These are phyloP conservation scores for Fusarium sarcochroum DNA, from an alignment of 2,329 filamentous ascomycete species.

Conservation along the genomic window DNA sequence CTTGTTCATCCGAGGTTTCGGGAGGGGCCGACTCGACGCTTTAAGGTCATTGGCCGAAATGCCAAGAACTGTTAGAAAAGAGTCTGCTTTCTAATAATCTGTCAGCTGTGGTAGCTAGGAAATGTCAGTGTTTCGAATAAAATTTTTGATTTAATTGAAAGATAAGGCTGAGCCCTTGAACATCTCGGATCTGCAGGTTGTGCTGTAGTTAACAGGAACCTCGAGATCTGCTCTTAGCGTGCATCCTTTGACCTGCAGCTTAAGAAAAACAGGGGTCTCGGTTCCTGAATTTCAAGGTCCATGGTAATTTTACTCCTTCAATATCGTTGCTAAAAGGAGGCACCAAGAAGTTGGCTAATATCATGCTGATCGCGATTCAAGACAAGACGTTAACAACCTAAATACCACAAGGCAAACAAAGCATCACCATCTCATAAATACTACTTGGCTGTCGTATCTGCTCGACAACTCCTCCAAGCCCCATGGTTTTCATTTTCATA, in stretches of 20 bases:
- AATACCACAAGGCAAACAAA: background rate
- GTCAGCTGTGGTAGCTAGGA: background rate
- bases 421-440: background rate
- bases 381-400: background rate
- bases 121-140: slow-evolving; percentile 29
- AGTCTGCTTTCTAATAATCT: slow-evolving; percentile 3
- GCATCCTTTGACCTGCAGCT: background rate
- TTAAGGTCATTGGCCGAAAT: slow-evolving; percentile 28
- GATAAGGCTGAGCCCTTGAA: slow-evolving; percentile 22
- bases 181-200: background rate
- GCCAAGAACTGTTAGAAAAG: slow-evolving; percentile 15
- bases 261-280: background rate
- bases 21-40: slow-evolving; percentile 26
- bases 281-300: background rate
- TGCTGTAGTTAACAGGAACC: background rate
- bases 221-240: slow-evolving; percentile 9
- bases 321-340: too few species aligned
- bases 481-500: slow-evolving; percentile 2
- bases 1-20: slow-evolving; percentile 40
- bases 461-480: background rate
- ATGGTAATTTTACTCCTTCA: too few species aligned
- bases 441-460: background rate
- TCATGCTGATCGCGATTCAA: too few species aligned
- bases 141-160: background rate
- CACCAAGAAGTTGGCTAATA: too few species aligned